Conservation (phyloP, 78 protist species). For the Dictyostelium firmibasis region DNA sequence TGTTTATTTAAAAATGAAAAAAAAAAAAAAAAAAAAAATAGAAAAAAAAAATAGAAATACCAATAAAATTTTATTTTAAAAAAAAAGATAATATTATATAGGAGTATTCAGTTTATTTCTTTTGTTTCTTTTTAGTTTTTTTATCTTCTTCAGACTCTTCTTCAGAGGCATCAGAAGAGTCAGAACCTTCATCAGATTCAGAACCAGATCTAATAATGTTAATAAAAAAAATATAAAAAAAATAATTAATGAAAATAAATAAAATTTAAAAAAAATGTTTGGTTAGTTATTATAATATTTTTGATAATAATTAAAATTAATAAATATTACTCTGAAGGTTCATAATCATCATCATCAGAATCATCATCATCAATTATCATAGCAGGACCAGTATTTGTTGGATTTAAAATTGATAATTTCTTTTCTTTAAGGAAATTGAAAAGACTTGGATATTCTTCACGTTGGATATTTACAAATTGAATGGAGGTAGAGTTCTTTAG, state of each 20-base stretch:
- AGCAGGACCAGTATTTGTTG: neutral
- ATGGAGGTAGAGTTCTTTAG: conserved; percentile 18
- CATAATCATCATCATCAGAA: conserved; percentile 71
- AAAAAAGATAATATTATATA: too few relatives aligned
- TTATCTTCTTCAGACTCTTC: conserved; percentile 43
- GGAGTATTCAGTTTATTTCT: too few relatives aligned
- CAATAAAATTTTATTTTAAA: too few relatives aligned
- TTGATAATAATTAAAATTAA: too few relatives aligned
- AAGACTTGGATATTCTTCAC: conserved; percentile 51
- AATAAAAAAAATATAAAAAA: neutral
- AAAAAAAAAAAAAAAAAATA: too few relatives aligned
- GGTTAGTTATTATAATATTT: too few relatives aligned
- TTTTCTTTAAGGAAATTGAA: conserved; percentile 30
- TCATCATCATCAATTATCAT: conserved; percentile 41
- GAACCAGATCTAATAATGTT: neutral
- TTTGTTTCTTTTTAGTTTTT: conserved; percentile 36
- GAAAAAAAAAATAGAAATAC: too few relatives aligned
- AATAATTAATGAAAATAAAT: neutral
- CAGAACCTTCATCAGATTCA: neutral
- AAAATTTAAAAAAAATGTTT: neutral
- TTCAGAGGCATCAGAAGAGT: neutral
- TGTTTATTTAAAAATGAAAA: too few relatives aligned
- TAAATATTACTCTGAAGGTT: conserved; percentile 21
- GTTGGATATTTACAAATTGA: conserved; percentile 50
- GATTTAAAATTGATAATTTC: conserved; percentile 16